phyloP scores from a whole-genome alignment of 352 stramenopile genomes.

The Globisporangium parvum region DNA sequence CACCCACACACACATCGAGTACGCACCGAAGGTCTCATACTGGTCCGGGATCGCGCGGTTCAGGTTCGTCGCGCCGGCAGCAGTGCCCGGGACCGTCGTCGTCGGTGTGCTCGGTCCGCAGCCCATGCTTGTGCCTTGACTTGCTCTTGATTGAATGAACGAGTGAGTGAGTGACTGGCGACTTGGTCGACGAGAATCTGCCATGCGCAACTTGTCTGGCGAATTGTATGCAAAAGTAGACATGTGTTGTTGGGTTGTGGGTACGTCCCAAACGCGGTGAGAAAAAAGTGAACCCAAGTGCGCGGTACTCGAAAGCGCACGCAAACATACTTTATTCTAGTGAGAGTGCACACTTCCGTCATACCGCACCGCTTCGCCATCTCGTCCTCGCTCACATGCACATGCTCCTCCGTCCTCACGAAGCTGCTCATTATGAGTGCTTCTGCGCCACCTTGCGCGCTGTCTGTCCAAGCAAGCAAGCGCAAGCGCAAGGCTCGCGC shows the following conservation, averaged over 20 bases:
- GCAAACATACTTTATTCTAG: too few relatives aligned
- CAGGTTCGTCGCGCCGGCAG: constrained; percentile 9
- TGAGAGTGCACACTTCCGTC: too few relatives aligned
- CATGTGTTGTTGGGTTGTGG: background rate
- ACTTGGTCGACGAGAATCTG: background rate
- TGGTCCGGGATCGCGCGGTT: constrained; percentile 47
- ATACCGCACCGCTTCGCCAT: too few relatives aligned
- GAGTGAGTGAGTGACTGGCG: background rate
- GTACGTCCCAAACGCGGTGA: too few relatives aligned
- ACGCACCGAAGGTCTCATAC: constrained; percentile 57
- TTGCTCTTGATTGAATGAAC: too few relatives aligned
- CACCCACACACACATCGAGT: constrained; percentile 6
- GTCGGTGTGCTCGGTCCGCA: constrained; percentile 16
- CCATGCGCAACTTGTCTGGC: too few relatives aligned
- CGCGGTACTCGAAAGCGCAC: too few relatives aligned
- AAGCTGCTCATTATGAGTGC: too few relatives aligned
- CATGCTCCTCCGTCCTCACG: too few relatives aligned
- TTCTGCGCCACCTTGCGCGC: too few relatives aligned
- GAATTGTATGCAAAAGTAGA: background rate
- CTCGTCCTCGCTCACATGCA: too few relatives aligned
- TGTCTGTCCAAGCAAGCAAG: background rate
- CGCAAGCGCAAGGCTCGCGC: too few relatives aligned
- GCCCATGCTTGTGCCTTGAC: constrained; percentile 17
- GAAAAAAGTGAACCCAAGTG: background rate
- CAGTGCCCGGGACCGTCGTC: background rate